Conservation (phyloP, 2,329 filamentous ascomycete genomes). For the Fusarium chaquense region DNA sequence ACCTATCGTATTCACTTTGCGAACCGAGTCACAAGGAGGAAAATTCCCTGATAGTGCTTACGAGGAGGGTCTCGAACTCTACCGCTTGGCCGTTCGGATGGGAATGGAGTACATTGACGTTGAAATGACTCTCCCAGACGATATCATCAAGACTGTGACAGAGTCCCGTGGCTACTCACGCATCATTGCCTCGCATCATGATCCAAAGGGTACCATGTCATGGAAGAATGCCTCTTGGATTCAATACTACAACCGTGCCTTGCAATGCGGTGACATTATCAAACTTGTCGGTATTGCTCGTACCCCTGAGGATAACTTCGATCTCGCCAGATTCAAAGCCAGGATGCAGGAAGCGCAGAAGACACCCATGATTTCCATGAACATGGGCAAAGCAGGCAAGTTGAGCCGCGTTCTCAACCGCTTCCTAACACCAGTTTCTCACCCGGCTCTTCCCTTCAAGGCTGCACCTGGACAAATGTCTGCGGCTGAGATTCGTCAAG, state of each 20-base stretch:
- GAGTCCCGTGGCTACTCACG: constrained; percentile 77
- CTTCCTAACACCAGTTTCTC: constrained; percentile 95
- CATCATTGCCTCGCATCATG: constrained; percentile 96
- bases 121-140: constrained; percentile 86
- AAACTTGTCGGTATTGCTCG: constrained; percentile 90
- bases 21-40: constrained; percentile 87
- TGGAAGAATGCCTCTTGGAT: constrained; percentile 97
- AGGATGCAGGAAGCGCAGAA: constrained; percentile 79
- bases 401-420: constrained; percentile 89
- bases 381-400: constrained; percentile 91
- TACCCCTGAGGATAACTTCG: constrained; percentile 85
- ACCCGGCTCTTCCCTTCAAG: constrained; percentile 88
- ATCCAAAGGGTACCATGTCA: constrained; percentile 80
- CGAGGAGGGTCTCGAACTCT: constrained; percentile 79
- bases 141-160: constrained; percentile 76
- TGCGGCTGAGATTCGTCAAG: constrained; percentile 85
- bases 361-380: constrained; percentile 91
- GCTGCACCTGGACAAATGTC: constrained; percentile 95
- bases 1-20: constrained; percentile 92
- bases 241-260: constrained; percentile 86
- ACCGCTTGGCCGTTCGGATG: constrained; percentile 81
- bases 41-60: constrained; percentile 83
- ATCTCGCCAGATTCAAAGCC: constrained; percentile 82
- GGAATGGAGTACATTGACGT: constrained; percentile 94
- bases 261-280: constrained; percentile 92